Base-by-base conservation (phyloP, 1,284 basidiomycete genomes). In the Amylostereum areolatum region DNA sequence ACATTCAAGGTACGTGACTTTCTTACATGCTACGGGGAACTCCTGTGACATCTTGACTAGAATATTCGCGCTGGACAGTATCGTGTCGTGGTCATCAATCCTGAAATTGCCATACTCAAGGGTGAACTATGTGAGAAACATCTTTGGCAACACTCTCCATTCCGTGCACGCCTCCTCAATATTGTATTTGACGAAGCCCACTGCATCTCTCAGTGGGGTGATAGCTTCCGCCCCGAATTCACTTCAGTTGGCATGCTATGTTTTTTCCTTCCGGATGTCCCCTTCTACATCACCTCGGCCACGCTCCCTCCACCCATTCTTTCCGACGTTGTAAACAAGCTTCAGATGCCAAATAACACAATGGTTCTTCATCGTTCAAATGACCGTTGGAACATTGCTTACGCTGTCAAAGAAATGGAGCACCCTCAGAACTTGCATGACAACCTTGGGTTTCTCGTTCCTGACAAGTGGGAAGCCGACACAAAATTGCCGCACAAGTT, bases 181-280 rank as follows among this genome's bases (percentile, higher is more conserved):
- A 42, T 72, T 11, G 53, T 64, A 1, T 66, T 64, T 47, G 69
- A 72, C 49, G 66, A 73, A 53, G 69, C 53, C 0, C 68, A 73
- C 36, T 68, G 66, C 47, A 58, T 69, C 32, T 64, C 62, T 31
- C 50, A 56, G 31, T 72, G 69, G 70, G 64, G 65, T 5, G 42
- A 43, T 0, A n/a, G n/a, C n/a, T 70, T 71, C 52, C 55, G 62
- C 1, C 56, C 52, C 5, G 63, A 69, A 45, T 69, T 64, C 54
- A 53, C 50, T 5, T 40, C 66, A 24, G 47, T 64, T n/a, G 55
- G 59, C 1, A 47, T 51, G 0, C 56, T 71, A 0, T 56, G 60
- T 5, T 60, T 62, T 45, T 35, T 67, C 0, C 50, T 70, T 8
- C 55, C 62, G 4, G 41, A 50, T 3, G 57, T 64, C 1, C 62